Conservation (phyloP, 768 basidiomycete species). For the Amanita pseudoporphyria region DNA sequence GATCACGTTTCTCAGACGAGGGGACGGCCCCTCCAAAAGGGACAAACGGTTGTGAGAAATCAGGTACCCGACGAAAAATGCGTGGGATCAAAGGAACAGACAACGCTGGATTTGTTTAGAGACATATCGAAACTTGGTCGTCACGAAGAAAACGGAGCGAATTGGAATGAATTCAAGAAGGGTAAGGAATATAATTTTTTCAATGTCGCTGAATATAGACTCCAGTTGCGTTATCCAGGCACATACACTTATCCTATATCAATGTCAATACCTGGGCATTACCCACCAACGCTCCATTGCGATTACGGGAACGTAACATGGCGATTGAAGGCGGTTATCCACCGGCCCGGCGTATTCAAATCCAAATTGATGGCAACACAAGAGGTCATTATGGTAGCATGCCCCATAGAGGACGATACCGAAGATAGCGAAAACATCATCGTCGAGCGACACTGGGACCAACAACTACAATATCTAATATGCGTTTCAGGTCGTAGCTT, state of each 20-base stretch:
- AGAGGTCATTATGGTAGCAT: slow-evolving; percentile 68
- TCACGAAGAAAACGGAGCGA: slow-evolving; percentile 26
- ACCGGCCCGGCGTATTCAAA: slow-evolving; percentile 76
- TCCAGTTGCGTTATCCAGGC: slow-evolving; percentile 34
- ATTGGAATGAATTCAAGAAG: slow-evolving; percentile 85
- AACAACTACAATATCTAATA: slow-evolving; percentile 75
- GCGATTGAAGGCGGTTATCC: slow-evolving; percentile 71
- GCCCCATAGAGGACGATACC: slow-evolving; percentile 74
- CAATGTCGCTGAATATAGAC: background rate
- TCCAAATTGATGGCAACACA: slow-evolving; percentile 57
- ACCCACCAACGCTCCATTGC: slow-evolving; percentile 70
- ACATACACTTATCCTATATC: slow-evolving; percentile 93
- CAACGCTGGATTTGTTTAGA: slow-evolving; percentile 27
- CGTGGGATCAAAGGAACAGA: slow-evolving; percentile 20
- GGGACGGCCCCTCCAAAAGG: slow-evolving; percentile 15
- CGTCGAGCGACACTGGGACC: slow-evolving; percentile 87
- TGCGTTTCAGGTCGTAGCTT: slow-evolving; percentile 67
- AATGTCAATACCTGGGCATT: slow-evolving; percentile 71
- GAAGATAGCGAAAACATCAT: slow-evolving; percentile 77
- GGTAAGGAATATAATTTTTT: slow-evolving; percentile 34
- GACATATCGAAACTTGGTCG: slow-evolving; percentile 30
- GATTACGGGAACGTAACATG: slow-evolving; percentile 74
- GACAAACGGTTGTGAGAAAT: no score
- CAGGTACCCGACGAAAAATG: slow-evolving; percentile 2
- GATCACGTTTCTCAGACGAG: slow-evolving; percentile 4